phyloP scores from a whole-genome alignment of 768 basidiomycete species.

The Rubroboletus pulcherrimus region DNA sequence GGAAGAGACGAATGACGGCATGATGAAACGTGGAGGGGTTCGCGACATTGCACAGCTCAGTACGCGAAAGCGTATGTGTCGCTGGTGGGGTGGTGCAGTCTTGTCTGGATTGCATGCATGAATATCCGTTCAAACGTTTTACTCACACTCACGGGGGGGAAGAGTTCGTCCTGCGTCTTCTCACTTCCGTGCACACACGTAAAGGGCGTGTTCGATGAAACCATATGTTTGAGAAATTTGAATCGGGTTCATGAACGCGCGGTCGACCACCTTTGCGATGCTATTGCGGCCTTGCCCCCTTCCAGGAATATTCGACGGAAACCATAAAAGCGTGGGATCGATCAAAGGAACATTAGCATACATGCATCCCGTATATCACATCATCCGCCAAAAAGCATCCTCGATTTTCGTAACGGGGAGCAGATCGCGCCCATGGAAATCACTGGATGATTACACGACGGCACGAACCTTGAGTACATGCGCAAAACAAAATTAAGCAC shows the following conservation, averaged over 20 bases:
- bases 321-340: neutral
- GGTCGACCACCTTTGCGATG: neutral
- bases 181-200: neutral
- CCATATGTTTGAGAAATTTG: neutral
- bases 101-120: neutral
- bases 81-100: conserved; percentile 43
- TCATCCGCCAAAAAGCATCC: neutral
- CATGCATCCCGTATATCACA: neutral
- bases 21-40: conserved; percentile 45
- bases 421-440: neutral
- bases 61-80: conserved; percentile 54
- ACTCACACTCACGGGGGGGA: neutral
- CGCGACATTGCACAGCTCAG: conserved; percentile 42
- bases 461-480: neutral
- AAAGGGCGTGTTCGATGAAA: neutral
- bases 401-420: neutral
- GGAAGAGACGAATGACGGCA: conserved; percentile 31
- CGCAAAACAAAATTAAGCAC: neutral
- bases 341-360: neutral
- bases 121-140: neutral
- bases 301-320: neutral
- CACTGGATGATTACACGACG: neutral
- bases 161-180: neutral
- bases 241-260: neutral
- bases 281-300: neutral